Evolutionary conservation across 2,329 filamentous ascomycete species (phyloP).

Genomic region (Nigrospora oryzae): DNA sequence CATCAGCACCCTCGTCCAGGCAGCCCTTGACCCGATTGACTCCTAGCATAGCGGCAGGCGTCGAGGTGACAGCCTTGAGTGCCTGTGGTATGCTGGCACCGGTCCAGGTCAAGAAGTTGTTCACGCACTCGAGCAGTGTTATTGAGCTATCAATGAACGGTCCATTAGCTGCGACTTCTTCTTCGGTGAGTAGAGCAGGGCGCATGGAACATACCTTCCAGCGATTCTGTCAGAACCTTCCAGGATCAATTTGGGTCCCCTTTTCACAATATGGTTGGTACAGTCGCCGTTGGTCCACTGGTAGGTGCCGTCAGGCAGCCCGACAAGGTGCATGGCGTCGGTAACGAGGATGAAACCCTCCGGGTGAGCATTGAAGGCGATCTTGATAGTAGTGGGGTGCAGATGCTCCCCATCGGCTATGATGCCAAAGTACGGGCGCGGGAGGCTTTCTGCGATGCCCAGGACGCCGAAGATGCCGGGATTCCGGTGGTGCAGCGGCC

Average conservation of each 20-base stretch:
- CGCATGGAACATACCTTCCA: conserved; percentile 47
- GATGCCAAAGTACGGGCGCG: conserved; percentile 74
- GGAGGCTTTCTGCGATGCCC: conserved; percentile 51
- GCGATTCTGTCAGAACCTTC: conserved; percentile 75
- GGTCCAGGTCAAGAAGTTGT: conserved; percentile 72
- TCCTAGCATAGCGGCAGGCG: conserved; percentile 70
- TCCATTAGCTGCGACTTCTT: not conserved
- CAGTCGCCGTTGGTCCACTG: conserved; percentile 71
- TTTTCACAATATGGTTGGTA: conserved; percentile 56
- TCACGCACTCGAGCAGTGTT: conserved; percentile 72
- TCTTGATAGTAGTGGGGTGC: conserved; percentile 80
- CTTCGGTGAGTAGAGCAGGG: not conserved
- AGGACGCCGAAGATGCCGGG: conserved; percentile 84
- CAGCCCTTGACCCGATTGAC: conserved; percentile 59
- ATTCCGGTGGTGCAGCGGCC: conserved; percentile 81
- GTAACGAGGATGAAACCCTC: conserved; percentile 83
- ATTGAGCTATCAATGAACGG: conserved; percentile 40
- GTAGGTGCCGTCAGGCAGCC: conserved; percentile 76
- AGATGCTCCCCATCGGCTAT: conserved; percentile 88
- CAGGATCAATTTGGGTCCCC: conserved; percentile 62
- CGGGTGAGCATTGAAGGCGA: conserved; percentile 80
- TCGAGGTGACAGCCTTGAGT: conserved; percentile 64
- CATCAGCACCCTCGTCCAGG: conserved; percentile 54
- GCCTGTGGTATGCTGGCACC: conserved; percentile 60
- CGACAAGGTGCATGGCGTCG: conserved; percentile 83